phyloP scores from a whole-genome alignment of 2,329 filamentous ascomycete genomes.

The Helotiales sp. region DNA sequence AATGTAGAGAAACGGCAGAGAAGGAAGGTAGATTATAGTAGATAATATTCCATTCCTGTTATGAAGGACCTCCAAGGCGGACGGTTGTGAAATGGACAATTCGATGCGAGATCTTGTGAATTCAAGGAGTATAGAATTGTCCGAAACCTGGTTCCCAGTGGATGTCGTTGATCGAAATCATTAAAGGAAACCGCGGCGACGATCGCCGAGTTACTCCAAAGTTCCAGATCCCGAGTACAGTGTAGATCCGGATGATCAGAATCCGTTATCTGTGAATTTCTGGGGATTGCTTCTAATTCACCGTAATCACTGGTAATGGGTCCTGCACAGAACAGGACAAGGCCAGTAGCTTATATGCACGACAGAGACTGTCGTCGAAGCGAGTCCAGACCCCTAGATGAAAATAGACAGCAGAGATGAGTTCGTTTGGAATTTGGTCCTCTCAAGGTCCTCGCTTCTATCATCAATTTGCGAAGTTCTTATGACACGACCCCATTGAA shows the following conservation, averaged over 20 bases:
- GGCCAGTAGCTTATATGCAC: background rate
- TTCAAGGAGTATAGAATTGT: background rate
- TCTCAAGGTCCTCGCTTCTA: background rate
- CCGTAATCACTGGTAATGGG: background rate
- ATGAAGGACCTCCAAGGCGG: background rate
- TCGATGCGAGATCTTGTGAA: background rate
- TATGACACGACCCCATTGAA: slow-evolving; percentile 5
- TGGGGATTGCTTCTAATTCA: background rate
- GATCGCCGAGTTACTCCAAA: background rate
- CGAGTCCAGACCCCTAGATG: background rate
- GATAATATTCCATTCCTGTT: background rate
- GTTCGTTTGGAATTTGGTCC: background rate
- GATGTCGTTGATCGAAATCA: background rate
- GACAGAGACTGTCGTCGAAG: slow-evolving; percentile 1
- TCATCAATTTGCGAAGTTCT: background rate
- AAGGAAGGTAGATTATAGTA: background rate
- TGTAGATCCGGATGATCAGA: background rate
- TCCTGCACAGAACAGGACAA: background rate
- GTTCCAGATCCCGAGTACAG: background rate
- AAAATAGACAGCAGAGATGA: background rate
- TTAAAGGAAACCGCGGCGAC: background rate
- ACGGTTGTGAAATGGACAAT: background rate
- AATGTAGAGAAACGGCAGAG: background rate
- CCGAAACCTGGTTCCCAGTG: slow-evolving; percentile 5
- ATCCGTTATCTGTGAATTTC: background rate